Evolutionary conservation across 2,329 filamentous ascomycete species (phyloP), one percentile per base, ranked within the genome.

Genomic region (Teratosphaeria nubilosa): DNA sequence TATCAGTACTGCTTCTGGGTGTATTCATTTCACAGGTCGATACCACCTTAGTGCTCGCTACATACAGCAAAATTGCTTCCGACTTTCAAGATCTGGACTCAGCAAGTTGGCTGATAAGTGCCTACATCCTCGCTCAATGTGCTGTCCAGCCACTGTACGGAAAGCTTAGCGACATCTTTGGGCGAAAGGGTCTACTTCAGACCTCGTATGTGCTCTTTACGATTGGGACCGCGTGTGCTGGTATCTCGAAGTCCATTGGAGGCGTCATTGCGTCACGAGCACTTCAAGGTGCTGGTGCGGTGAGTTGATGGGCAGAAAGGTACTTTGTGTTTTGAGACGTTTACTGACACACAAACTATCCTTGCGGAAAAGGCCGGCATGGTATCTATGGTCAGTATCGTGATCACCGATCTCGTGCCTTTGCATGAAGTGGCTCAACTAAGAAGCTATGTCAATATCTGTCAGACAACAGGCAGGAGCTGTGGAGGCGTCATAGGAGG

Each of bases 101-200:
- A 63, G 90, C 87, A 4, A 86, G 83, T 55, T 91, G 88, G 87
- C 86, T 91, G 59, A 86, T 86, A 31, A 84, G 82, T 27, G 80
- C 79, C 10, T 87, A 91, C 70, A 87, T 90, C 65, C 77, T 91
- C 56, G 89, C 87, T 1, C 74, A 88, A 55, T 88, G 87, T 2
- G 85, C 85, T 25, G 89, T 87, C 64, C 88, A 91, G 68, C 88
- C 87, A 1, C 74, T 90, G 0, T 90, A 87, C 63, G 86, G 86
- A 53, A 87, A 86, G 64, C 75, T 88, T 4, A 84, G 79, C 55
- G 86, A 88, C 66, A 86, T 89, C 31, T 88, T 88, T 65, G 85
- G 86, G 11, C 80, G 86, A 5, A 88, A 88, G 66, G 65, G 78
- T 66, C 83, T 81, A 62, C 74, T 90, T 6, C 75, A 90, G 6